These are phyloP conservation scores for Epicoccum nigrum DNA, from an alignment of 2,329 filamentous ascomycete genomes.

Conservation along the genomic window DNA sequence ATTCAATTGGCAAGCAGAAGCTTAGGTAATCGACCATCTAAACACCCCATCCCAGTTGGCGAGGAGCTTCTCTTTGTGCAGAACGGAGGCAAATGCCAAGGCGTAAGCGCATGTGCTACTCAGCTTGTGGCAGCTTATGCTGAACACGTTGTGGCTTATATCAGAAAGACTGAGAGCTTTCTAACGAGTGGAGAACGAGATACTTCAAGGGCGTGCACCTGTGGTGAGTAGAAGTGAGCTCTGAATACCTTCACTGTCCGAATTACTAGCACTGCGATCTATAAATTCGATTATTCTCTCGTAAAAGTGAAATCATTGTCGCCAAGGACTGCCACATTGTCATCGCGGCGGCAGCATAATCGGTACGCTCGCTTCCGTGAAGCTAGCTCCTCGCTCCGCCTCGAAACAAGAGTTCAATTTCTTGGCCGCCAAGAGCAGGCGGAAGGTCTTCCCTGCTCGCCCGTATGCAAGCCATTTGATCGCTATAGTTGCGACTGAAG, in stretches of 20 bases:
- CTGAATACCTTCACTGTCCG: too few species aligned
- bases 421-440: slow-evolving; percentile 11
- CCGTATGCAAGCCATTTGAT: background rate
- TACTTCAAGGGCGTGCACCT: too few species aligned
- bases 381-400: slow-evolving; percentile 1
- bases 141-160: too few species aligned
- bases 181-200: background rate
- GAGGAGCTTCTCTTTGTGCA: background rate
- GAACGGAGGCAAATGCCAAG: background rate
- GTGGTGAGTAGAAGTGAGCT: too few species aligned
- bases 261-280: background rate
- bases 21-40: background rate
- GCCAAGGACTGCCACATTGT: background rate
- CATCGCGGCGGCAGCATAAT: background rate
- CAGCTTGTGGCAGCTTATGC: background rate
- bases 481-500: background rate
- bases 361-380: background rate
- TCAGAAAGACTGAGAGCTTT: too few species aligned
- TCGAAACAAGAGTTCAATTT: background rate
- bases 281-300: background rate
- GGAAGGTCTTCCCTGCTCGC: background rate
- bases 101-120: background rate
- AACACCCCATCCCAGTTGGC: background rate
- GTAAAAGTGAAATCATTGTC: background rate
- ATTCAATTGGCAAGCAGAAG: background rate